Evolutionary conservation across 345 rosid species (phyloP).

Genomic region (Garcia nutans): DNA sequence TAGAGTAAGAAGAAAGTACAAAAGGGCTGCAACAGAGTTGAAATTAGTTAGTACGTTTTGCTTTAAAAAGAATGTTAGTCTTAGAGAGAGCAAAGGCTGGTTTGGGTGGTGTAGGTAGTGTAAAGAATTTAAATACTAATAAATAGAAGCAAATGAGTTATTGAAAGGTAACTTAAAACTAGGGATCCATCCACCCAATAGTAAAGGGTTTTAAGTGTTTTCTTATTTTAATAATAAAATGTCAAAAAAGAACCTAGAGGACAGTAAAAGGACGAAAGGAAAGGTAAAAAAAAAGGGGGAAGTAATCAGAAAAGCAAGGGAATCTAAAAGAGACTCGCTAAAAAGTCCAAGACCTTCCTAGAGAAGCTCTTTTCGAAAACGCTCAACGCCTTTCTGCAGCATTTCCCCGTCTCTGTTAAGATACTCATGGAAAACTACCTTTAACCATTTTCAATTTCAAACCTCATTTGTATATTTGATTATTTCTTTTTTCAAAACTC

Average conservation of each 20-base stretch:
- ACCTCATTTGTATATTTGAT: not conserved
- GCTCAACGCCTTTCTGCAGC: constrained; percentile 25
- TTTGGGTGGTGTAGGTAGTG: too few species aligned
- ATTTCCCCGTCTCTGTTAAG: constrained; percentile 6
- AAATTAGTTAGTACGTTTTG: not conserved
- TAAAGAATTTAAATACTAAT: constrained; percentile 6
- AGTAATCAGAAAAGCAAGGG: constrained; percentile 21
- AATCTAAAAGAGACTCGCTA: constrained; percentile 22
- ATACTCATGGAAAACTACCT: constrained; percentile 17
- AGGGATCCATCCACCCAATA: constrained; percentile 2
- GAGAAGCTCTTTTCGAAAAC: constrained; percentile 20
- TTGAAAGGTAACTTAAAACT: not conserved
- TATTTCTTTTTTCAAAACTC: too few species aligned
- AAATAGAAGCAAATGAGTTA: not conserved
- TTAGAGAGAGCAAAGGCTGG: not conserved
- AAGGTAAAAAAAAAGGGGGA: not conserved
- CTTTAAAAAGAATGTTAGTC: not conserved
- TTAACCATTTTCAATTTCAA: not conserved
- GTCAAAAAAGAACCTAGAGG: constrained; percentile 12
- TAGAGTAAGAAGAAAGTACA: constrained; percentile 5
- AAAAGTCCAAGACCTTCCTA: constrained; percentile 16
- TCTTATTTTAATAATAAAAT: not conserved
- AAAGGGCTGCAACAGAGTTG: not conserved
- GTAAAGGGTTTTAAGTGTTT: not conserved
- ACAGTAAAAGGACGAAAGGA: constrained; percentile 14